phyloP scores from a whole-genome alignment of 176 grass and related monocot species.

The Chrysopogon serrulatus region DNA sequence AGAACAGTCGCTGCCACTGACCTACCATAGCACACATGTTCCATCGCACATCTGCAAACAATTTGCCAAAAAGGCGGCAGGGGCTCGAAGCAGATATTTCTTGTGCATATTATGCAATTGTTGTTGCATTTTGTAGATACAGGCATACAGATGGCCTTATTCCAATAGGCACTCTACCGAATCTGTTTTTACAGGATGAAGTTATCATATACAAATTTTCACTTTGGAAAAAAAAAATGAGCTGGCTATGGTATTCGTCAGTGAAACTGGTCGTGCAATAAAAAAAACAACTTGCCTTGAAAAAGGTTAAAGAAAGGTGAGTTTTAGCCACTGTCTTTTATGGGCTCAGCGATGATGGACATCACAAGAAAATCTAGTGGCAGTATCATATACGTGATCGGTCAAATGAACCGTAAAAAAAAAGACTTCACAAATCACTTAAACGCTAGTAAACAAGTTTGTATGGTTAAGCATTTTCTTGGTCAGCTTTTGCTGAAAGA shows the following conservation, averaged over 20 bases:
- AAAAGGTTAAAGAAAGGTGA: background rate
- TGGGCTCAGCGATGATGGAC: background rate
- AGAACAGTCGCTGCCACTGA: background rate
- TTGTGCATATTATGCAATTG: too few relatives aligned
- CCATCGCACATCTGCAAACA: background rate
- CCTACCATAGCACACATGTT: background rate
- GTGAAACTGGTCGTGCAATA: background rate
- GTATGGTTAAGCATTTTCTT: background rate
- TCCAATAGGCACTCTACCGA: background rate
- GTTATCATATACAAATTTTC: background rate
- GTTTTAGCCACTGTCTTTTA: background rate
- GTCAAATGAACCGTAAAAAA: too few relatives aligned
- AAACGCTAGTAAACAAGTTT: background rate
- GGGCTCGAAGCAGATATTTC: background rate
- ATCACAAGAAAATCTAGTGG: background rate
- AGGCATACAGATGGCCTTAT: background rate
- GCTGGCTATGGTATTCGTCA: background rate
- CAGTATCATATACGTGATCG: too few relatives aligned
- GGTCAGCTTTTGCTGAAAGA: background rate
- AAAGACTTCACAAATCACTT: too few relatives aligned
- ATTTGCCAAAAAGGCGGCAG: background rate
- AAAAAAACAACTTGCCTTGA: background rate
- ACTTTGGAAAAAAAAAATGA: background rate
- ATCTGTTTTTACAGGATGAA: background rate
- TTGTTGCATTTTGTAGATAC: too few relatives aligned